phyloP scores from a whole-genome alignment of 2,329 filamentous ascomycete genomes.

The Alternaria novae-zelandiae region DNA sequence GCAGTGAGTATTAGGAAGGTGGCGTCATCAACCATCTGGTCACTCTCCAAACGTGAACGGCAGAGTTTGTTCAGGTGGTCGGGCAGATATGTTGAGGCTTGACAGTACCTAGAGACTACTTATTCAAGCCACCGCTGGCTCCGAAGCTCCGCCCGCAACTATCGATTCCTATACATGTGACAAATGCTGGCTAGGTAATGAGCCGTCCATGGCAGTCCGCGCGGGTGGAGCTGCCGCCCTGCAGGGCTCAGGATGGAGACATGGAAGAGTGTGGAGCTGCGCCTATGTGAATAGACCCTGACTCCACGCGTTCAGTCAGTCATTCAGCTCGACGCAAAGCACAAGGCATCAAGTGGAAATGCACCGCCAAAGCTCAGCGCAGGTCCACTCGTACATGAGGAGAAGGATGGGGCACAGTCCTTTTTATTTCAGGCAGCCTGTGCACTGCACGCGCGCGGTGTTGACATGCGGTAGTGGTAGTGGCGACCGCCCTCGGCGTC shows the following conservation, averaged over 20 bases:
- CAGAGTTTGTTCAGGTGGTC: constrained; percentile 5
- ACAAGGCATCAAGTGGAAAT: neutral
- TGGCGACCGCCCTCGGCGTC: neutral
- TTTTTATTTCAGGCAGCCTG: neutral
- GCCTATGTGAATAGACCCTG: constrained; percentile 1
- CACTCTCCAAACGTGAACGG: neutral
- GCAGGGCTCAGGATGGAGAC: neutral
- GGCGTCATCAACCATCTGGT: constrained; percentile 6
- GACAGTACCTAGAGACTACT: neutral
- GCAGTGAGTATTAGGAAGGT: constrained; percentile 5
- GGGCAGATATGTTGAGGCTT: constrained; percentile 1
- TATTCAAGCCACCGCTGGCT: neutral
- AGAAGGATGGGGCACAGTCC: neutral
- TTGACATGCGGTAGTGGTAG: neutral
- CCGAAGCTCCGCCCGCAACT: neutral
- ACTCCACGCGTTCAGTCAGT: constrained; percentile 3
- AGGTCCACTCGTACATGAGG: neutral
- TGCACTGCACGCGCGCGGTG: neutral
- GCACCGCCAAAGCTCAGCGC: neutral
- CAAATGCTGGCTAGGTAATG: constrained; percentile 10
- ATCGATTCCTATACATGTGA: constrained; percentile 10
- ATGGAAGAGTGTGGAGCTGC: neutral
- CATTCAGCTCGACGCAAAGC: neutral
- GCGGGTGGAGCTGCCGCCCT: constrained; percentile 8
- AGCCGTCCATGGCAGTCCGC: constrained; percentile 12